Conservation (phyloP, 179 eudicot genomes). For the Drosera spatulata region DNA sequence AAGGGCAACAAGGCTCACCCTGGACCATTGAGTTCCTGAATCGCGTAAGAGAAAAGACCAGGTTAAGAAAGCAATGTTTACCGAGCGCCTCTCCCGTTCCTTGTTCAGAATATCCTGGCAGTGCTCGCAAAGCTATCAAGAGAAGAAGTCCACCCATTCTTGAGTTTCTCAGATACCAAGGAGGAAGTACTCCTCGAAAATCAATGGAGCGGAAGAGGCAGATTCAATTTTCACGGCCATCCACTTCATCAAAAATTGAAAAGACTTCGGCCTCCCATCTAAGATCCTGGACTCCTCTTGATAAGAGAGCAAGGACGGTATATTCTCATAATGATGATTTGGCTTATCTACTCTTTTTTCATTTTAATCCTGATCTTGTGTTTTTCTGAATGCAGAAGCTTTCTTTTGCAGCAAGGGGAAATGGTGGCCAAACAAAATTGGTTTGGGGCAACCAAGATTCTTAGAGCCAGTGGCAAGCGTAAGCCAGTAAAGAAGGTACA, state of each 20-base stretch:
- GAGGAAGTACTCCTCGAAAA: slow-evolving; percentile 45
- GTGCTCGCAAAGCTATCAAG: slow-evolving; percentile 37
- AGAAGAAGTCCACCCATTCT: slow-evolving; percentile 81
- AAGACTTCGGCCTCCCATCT: slow-evolving; percentile 12
- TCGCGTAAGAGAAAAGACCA: slow-evolving; percentile 74
- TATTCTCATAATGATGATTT: slow-evolving; percentile 9
- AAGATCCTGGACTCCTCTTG: slow-evolving; percentile 61
- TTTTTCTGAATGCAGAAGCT: slow-evolving; percentile 48
- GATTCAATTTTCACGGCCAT: slow-evolving; percentile 27
- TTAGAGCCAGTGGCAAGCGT: slow-evolving; percentile 9
- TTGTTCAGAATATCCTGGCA: slow-evolving; percentile 22
- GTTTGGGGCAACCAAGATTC: slow-evolving; percentile 53
- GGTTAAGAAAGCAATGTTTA: slow-evolving; percentile 44
- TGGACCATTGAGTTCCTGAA: slow-evolving; percentile 95
- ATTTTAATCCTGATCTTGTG: slow-evolving; percentile 3
- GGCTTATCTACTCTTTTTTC: slow-evolving; percentile 1
- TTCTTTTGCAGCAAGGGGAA: slow-evolving; percentile 60
- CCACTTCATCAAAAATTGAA: slow-evolving; percentile 11
- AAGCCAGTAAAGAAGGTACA: not conserved
- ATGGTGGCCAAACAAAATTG: slow-evolving; percentile 76
- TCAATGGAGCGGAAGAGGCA: slow-evolving; percentile 32
- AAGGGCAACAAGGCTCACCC: slow-evolving; percentile 67
- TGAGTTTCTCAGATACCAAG: slow-evolving; percentile 66
- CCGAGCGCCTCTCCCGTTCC: slow-evolving; percentile 38
- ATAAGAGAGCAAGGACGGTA: slow-evolving; percentile 86